Evolutionary conservation across 1,284 basidiomycete genomes (phyloP).

Genomic region (Leccinum brunneo-olivaceum): DNA sequence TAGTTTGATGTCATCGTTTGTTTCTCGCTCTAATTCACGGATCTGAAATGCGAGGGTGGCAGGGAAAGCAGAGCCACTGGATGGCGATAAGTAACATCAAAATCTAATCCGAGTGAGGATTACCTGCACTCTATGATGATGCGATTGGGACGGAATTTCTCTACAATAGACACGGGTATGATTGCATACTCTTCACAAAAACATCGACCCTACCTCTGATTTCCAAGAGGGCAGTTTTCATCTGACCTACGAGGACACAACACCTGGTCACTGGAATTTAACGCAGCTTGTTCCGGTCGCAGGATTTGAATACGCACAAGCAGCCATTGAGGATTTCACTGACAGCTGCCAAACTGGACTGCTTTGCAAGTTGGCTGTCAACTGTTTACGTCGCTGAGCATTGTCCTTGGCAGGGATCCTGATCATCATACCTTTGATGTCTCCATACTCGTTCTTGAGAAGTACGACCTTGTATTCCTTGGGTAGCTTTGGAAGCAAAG

Average conservation of each 20-base stretch:
- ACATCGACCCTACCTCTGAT: conserved; percentile 56
- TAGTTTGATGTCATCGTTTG: conserved; percentile 67
- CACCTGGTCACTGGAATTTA: conserved; percentile 35
- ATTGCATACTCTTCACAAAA: not conserved
- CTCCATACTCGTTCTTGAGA: conserved; percentile 86
- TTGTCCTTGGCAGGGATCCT: not conserved
- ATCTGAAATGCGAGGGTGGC: conserved; percentile 90
- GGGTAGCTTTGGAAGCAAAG: conserved; percentile 71
- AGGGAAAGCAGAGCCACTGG: conserved; percentile 80
- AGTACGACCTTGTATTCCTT: conserved; percentile 79
- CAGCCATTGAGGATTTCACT: conserved; percentile 91
- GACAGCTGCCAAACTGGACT: conserved; percentile 77
- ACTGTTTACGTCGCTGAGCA: conserved; percentile 42
- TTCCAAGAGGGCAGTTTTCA: conserved; percentile 82
- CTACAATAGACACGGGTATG: conserved; percentile 31
- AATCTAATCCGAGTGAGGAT: conserved; percentile 22
- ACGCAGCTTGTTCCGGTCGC: not conserved
- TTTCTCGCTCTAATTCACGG: conserved; percentile 76
- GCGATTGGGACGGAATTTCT: conserved; percentile 76
- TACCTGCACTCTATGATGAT: conserved; percentile 93
- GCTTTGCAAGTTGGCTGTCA: conserved; percentile 80
- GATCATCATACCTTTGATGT: conserved; percentile 56
- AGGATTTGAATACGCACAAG: conserved; percentile 47
- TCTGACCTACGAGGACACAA: conserved; percentile 86
- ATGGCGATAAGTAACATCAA: conserved; percentile 3